Base-by-base conservation (phyloP, 1,139 yeast species). In the Petasospora fabianii region DNA sequence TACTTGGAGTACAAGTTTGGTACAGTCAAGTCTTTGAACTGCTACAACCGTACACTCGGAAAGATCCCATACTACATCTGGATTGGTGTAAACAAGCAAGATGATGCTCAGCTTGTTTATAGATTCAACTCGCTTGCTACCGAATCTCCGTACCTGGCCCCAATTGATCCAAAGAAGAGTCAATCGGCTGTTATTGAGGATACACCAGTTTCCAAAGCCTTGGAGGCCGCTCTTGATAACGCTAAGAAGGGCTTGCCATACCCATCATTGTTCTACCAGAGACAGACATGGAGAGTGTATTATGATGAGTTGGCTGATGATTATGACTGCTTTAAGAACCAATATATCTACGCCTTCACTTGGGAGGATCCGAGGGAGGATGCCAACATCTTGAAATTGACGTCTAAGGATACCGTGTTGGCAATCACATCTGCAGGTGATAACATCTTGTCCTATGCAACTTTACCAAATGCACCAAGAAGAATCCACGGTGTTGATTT, bases 351-450 rank as follows among this genome's bases (percentile, higher is more conserved):
- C 57, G 90, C 95, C 3, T 84, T 84, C 62, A 84, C 94, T 9
- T 84, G 95, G 95, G 95, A 84, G 62, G 95, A 84, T 58, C 95
- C 95, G 24, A 72, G 84, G 42, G 94, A 83, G 61, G 95, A 84
- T 61, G 74, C 78, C 48, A 70, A 71, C 32, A 80, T 84, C 43
- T 69, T 84, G 51, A 72, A 78, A 36, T 68, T 84, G 52, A 67
- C 69, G 28, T 63, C 76, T 13, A 69, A 73, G 24, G 95, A 84
- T 54, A 81, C 86, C 2, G 85, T 84, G 9, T 69, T 84, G 52
- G 92, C 92, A 19, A 84, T 84, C 44, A 84, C 95, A 8, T 83
- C 92, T 35, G 95, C 95, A 7, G 92, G 94, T 50, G 95, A 84
- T 61, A 84, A 84, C 56, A 69, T 84, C 47, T 68, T 84, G 50